Conservation (phyloP, 2,329 filamentous ascomycete genomes). For the Aspergillus neoniger region DNA sequence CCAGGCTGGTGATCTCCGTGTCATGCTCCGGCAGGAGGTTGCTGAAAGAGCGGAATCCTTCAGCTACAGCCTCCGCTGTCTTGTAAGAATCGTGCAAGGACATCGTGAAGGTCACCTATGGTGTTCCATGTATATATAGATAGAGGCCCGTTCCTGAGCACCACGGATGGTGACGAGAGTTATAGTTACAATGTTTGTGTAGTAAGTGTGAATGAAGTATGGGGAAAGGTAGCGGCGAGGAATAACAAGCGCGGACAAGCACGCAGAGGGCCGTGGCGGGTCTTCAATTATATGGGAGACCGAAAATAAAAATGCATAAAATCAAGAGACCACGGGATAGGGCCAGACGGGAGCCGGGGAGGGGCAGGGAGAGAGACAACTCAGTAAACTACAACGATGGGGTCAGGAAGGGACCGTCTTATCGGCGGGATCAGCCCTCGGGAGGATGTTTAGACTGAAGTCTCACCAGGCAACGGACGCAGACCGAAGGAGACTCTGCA, state of each 20-base stretch:
- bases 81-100: constrained; percentile 47
- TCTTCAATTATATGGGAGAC: constrained; percentile 1
- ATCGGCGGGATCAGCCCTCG: constrained; percentile 20
- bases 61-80: constrained; percentile 56
- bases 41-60: constrained; percentile 53
- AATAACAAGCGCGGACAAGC: neutral
- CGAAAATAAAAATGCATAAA: neutral
- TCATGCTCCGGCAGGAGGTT: constrained; percentile 53
- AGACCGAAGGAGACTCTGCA: neutral
- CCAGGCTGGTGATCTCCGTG: constrained; percentile 55
- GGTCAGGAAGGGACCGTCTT: constrained; percentile 17
- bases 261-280: neutral
- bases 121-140: constrained; percentile 16
- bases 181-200: neutral
- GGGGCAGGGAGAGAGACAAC: constrained; percentile 20
- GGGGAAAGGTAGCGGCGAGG: neutral
- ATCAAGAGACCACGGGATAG: neutral
- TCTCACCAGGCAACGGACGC: constrained; percentile 8
- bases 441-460: constrained; percentile 20
- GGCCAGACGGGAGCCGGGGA: constrained; percentile 14
- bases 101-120: constrained; percentile 32
- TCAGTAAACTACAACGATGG: constrained; percentile 21
- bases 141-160: neutral
- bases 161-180: neutral
- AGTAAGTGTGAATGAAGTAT: neutral